Percentiles rank a stretch among this genome's conserved stretches.
Evolutionary conservation across 352 stramenopile genomes (phyloP).

Genomic region (Nothophytophthora sp.): DNA sequence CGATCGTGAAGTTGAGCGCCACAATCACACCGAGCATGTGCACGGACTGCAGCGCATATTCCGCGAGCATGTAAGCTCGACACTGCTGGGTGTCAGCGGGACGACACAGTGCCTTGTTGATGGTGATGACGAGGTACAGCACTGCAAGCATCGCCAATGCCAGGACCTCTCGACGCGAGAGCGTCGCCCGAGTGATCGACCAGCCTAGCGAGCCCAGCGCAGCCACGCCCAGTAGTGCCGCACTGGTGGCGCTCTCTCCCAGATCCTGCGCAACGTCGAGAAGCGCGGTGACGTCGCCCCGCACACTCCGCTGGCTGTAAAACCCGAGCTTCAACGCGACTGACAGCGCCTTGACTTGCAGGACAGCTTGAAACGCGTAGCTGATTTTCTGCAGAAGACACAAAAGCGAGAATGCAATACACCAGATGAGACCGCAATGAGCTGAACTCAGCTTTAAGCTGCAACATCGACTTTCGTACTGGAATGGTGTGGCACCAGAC

Average conservation of each 20-base stretch:
- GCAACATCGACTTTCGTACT: slow-evolving; percentile 17
- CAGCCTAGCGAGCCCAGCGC: slow-evolving; percentile 60
- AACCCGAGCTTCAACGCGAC: slow-evolving; percentile 53
- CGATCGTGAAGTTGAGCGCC: slow-evolving; percentile 70
- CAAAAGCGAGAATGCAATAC: background rate
- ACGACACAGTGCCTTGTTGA: slow-evolving; percentile 51
- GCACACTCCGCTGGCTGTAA: slow-evolving; percentile 44
- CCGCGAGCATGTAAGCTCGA: slow-evolving; percentile 60
- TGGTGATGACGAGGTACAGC: slow-evolving; percentile 38
- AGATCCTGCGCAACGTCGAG: slow-evolving; percentile 37
- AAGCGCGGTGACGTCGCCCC: slow-evolving; percentile 24
- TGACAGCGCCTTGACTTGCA: slow-evolving; percentile 59
- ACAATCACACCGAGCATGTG: slow-evolving; percentile 68
- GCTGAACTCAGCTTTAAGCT: background rate
- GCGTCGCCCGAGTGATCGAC: slow-evolving; percentile 54
- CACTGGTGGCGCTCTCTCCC: slow-evolving; percentile 38
- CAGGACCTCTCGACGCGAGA: slow-evolving; percentile 39
- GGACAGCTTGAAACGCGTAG: slow-evolving; percentile 45
- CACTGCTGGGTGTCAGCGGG: slow-evolving; percentile 40
- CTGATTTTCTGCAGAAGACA: slow-evolving; percentile 41
- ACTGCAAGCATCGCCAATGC: slow-evolving; percentile 37
- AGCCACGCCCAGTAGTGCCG: slow-evolving; percentile 43
- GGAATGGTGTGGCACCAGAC: slow-evolving; percentile 36
- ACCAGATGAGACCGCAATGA: background rate
- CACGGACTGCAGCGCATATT: slow-evolving; percentile 68